Evolutionary conservation across 441 rosid species (phyloP).

Genomic region (Theobroma grandiflorum): DNA sequence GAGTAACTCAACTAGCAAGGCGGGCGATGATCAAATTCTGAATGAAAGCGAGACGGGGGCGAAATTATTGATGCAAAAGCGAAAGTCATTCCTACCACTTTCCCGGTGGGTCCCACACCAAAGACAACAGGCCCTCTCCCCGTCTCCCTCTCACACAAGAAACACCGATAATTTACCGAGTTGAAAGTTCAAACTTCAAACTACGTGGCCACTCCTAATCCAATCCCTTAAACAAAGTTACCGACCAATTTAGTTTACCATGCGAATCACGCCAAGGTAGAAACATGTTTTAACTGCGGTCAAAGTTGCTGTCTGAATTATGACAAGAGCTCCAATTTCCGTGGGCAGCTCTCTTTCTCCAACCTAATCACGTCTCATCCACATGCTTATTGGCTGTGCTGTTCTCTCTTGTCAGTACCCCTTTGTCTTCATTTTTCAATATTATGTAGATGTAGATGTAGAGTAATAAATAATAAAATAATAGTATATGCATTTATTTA

Average conservation of each 20-base stretch:
- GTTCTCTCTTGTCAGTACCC: slow-evolving; percentile 5
- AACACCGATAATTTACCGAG: not conserved
- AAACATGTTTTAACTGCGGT: not conserved
- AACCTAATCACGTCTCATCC: slow-evolving; percentile 35
- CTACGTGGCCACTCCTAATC: not conserved
- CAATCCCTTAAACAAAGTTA: not conserved
- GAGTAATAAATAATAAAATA: not conserved
- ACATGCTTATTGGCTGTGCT: slow-evolving; percentile 17
- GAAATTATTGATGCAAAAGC: slow-evolving; percentile 25
- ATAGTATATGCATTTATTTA: not conserved
- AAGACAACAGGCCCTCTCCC: not conserved
- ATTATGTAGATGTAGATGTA: not conserved
- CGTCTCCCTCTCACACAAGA: not conserved
- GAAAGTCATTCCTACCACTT: not conserved
- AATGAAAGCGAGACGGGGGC: slow-evolving; percentile 7
- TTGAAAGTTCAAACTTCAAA: not conserved
- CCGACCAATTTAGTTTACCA: not conserved
- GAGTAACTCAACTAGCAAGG: not conserved
- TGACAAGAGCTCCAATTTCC: not conserved
- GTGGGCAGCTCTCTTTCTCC: not conserved
- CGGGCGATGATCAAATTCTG: not conserved
- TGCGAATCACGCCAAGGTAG: not conserved
- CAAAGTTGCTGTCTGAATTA: not conserved
- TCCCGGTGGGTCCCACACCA: slow-evolving; percentile 9
- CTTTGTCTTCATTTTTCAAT: not conserved